Base-by-base conservation (phyloP, 2,329 filamentous ascomycete genomes). In the Aspergillus brunneoviolaceus region DNA sequence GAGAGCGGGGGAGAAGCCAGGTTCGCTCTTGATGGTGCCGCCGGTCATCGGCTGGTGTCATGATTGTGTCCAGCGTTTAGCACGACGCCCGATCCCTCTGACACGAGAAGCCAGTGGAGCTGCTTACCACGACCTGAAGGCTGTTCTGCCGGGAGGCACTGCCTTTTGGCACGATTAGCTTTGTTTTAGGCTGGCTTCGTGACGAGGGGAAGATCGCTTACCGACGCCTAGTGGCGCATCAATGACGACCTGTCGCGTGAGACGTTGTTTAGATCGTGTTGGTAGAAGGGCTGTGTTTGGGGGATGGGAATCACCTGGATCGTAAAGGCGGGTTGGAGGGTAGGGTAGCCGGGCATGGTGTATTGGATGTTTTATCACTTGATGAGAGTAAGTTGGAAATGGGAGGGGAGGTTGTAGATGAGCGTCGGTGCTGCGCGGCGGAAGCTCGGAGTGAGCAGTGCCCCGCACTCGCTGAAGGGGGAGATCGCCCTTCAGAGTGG, bases 311-410 rank as follows among this genome's bases (percentile, higher is more conserved):
- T 45, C 39, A 78, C 76, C 64, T 67, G 66, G 51, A 80, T 62
- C 19, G 75, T 79, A 55, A 79, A 76, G 16, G 77, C 77, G 4
- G 76, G 77, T 61, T 77, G 67, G 51, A 78, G 65, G 33, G 65
- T 68, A 12, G 77, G 77, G 55, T 76, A 78, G 50, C 68, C 71
- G 12, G 75, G 67, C 72, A 77, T 76, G 52, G 29, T 69, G 61
- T 16, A 65, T 70, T 53, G 33, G 11, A 35, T 21, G 29, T 4
- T 33, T 16, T n/a, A 14, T 4, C 10, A 55, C 11, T 23, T n/a
- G 45, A 23, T 23, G n/a, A 31, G 39, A 9, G n/a, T 45, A 7
- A 45, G 2, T 19, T 7, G n/a, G 16, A 9, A n/a, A 7, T n/a
- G 39, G 6, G 6, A 45, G n/a, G 16, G 16, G n/a, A n/a, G 14